Evolutionary conservation across 176 grass and related monocot species (phyloP), one percentile per base, ranked within the genome.

Genomic region (Avena insularis): DNA sequence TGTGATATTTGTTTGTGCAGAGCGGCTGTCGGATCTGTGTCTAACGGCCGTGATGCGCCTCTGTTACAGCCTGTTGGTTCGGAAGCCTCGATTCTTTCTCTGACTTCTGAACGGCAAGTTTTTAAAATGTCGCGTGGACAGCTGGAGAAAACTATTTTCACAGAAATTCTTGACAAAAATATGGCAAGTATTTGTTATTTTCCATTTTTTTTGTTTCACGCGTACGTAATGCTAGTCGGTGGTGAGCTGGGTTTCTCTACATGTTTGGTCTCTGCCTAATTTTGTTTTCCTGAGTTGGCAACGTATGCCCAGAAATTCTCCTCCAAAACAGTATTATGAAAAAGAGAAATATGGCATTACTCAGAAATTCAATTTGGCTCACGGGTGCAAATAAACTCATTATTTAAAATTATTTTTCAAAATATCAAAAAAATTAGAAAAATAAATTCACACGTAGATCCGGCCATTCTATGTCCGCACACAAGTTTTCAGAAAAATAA

Each of bases 21-120:
- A 45, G 3, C 4, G 5, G 12, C 77, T 86, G 82, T 85, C 33
- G 51, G 90, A 91, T 91, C n/a, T n/a, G 0, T 14, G 20, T 46
- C 31, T 59, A 0, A 49, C 4, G 74, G 76, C 16, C 5, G 6
- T 9, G 53, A 45, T 46, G 63, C 7, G 8, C 16, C 31, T n/a
- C 20, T 29, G 54, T 29, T 13, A 12, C 47, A 46, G 25, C 82
- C 48, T 25, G 77, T 58, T 51, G 35, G 38, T 21, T 84, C 35
- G 67, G 20, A 74, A 84, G 58, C 16, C 76, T 38, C 71, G 55
- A 13, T 23, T 86, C 5, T 53, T 81, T 15, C 55, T 54, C 73
- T 33, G 73, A 77, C 73, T 5, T 77, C 73, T 19, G 23, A 77
- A 77, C 49, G 14, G 73, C 73, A 77, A 27, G 8, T 29, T 54